Percentiles rank a stretch among this genome's conserved stretches.
Evolutionary conservation across 1,284 basidiomycete species (phyloP).

Genomic region (Ustilago cynodontis): DNA sequence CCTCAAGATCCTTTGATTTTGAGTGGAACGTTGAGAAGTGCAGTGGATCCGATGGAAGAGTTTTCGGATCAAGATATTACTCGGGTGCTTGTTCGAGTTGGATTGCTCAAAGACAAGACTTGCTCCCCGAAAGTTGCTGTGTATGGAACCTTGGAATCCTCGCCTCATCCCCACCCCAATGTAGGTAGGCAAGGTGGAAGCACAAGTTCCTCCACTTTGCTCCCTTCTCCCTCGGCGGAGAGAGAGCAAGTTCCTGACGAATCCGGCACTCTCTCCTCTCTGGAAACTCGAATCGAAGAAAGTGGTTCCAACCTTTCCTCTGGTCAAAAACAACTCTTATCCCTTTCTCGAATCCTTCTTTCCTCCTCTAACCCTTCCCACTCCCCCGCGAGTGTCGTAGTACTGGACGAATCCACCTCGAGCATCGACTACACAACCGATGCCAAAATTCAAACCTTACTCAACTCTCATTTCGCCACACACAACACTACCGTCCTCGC

Average conservation of each 20-base stretch:
- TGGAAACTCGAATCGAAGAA: constrained; percentile 65
- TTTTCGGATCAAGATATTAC: constrained; percentile 66
- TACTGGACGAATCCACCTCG: constrained; percentile 79
- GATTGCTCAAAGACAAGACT: constrained; percentile 57
- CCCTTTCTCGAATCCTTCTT: constrained; percentile 68
- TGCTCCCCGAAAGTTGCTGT: not conserved
- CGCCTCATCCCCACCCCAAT: not conserved
- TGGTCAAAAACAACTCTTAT: constrained; percentile 69
- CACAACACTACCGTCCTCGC: constrained; percentile 80
- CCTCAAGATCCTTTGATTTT: constrained; percentile 70
- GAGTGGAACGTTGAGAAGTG: constrained; percentile 68
- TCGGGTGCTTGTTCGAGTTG: constrained; percentile 66
- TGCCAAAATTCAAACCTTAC: constrained; percentile 84
- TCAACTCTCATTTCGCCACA: constrained; percentile 79
- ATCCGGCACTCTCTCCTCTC: constrained; percentile 52
- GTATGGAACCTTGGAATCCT: constrained; percentile 27
- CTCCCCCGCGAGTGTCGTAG: constrained; percentile 50
- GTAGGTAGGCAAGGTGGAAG: constrained; percentile 8
- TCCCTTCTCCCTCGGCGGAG: not conserved
- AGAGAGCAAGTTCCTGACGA: constrained; percentile 25
- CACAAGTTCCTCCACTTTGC: constrained; percentile 21
- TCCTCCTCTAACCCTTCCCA: constrained; percentile 48
- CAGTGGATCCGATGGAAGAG: constrained; percentile 68
- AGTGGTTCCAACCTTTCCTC: constrained; percentile 67
- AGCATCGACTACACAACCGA: constrained; percentile 83